Base-by-base conservation (phyloP, 1,139 yeast genomes). In the Yamadazyma triangularis region DNA sequence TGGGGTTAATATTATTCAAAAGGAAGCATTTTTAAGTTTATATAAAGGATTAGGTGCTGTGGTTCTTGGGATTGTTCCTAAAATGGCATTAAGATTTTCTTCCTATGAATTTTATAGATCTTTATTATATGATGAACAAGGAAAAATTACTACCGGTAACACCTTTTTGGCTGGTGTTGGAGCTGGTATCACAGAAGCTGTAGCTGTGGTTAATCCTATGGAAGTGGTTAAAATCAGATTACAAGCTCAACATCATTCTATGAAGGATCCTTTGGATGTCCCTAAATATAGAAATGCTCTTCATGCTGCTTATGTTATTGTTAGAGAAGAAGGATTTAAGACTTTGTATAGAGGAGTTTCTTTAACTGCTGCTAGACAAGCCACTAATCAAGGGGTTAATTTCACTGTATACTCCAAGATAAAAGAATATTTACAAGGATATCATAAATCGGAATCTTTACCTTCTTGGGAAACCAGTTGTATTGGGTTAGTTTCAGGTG, bases 31-130 rank as follows among this genome's bases (percentile, higher is more conserved):
- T 41, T 68, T 87, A 40, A 91, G 96, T 8, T 73, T 91, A 23
- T 91, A 91, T 66, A 89, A 91, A 58, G 98, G 98, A 36, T 74
- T 91, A 34, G 96, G 96, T 23, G 97, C 98, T 14, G 98, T 91
- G 39, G 86, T 88, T 34, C 85, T 91, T 53, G 98, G 98, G 40
- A 91, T 91, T 52, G 95, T 91, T 28, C 98, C 98, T 36, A 91
- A 91, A 58, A 91, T 91, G 98, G 96, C 96, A 21, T 85, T 91
- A 47, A 74, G 98, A 54, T 91, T 91, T 67, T 81, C 95, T 27
- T 85, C 96, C 3, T 91, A 88, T 56, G 97, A 89, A 59, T 80
- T 79, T 50, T 89, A 84, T 70, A 79, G 94, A 60, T 70, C 79
- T 15, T 61, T 79, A 38, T 70, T 89, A 44, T 70, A 76, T 28